Evolutionary conservation across 768 basidiomycete genomes (phyloP).

Genomic region (Kwoniella shandongensis): DNA sequence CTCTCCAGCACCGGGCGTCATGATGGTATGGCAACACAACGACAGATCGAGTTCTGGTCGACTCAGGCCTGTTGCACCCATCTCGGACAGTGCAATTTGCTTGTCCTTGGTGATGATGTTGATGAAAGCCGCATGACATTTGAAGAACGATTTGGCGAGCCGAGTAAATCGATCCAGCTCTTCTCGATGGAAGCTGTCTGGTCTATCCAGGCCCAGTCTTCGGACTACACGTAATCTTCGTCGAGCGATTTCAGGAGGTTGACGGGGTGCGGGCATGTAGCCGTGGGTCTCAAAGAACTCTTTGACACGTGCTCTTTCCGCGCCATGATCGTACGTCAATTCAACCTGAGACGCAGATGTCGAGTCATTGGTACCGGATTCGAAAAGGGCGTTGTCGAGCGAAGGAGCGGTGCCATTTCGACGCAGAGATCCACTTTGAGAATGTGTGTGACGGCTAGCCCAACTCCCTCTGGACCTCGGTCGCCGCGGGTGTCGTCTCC

Average conservation of each 20-base stretch:
- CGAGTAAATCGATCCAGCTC: conserved; percentile 47
- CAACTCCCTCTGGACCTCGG: conserved; percentile 22
- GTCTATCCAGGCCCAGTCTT: conserved; percentile 35
- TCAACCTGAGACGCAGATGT: conserved; percentile 22
- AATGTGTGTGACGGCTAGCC: conserved; percentile 1
- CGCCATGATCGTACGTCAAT: conserved; percentile 16
- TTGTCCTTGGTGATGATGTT: conserved; percentile 41
- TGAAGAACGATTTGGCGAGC: conserved; percentile 42
- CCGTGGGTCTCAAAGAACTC: conserved; percentile 38
- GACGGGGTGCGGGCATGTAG: conserved; percentile 40
- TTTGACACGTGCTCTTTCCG: conserved; percentile 27
- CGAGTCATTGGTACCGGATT: conserved; percentile 24
- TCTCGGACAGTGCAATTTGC: conserved; percentile 40
- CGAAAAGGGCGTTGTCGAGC: conserved; percentile 18
- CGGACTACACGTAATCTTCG: conserved; percentile 41
- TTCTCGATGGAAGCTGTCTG: conserved; percentile 22
- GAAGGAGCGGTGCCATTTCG: conserved; percentile 1
- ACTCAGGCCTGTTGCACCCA: conserved; percentile 19
- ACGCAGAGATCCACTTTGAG: not conserved
- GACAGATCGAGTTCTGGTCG: conserved; percentile 33
- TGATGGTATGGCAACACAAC: conserved; percentile 47
- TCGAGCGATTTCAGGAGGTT: conserved; percentile 31
- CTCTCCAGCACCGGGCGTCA: conserved; percentile 23
- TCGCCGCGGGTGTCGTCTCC: conserved; percentile 5
- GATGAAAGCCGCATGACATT: conserved; percentile 35